Evolutionary conservation across 1,284 basidiomycete species (phyloP), one percentile per base, ranked within the genome.

Genomic region (Sanghuangporus weigelae): DNA sequence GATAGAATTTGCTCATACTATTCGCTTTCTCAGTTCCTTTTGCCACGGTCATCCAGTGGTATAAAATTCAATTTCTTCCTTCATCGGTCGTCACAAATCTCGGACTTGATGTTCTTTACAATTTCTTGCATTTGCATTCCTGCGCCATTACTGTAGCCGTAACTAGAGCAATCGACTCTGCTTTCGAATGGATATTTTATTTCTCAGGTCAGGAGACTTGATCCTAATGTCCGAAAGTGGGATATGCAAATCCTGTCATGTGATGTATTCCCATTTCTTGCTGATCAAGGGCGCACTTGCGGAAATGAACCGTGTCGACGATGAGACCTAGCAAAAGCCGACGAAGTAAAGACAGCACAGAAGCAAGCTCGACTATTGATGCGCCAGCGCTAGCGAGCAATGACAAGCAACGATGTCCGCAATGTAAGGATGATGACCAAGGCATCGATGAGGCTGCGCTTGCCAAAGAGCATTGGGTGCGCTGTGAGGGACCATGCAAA

Each of bases 401-500:
- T 40, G 56, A 57, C 42, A 65, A 63, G 50, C 66, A 68, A 35
- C 59, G 51, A 19, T 68, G 67, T 64, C 67, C 66, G 31, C 63
- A 66, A 39, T 68, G 67, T 51, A 63, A 63, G 42, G 65, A 53
- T 44, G 63, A 65, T 26, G 59, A 62, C 42, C 48, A 64, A 21
- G 42, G 53, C 26, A 48, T 57, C 16, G 55, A 19, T 8, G 40
- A 55, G 23, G 26, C 56, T n/a, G 63, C 50, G 35, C 21, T 40
- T 12, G 63, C 65, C 26, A 63, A 62, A 46, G 66, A 66, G 42
- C 62, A 60, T 48, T 68, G 67, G 67, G 62, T 68, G 12, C 59
- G 66, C 23, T 92, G 90, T 72, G 89, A 91, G 69, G 82, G 80
- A 38, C 53, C 31, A 38, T 92, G 90, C 77, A 89, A 87, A 74